Conservation (phyloP, 2,329 filamentous ascomycete genomes). For the Teratosphaeria viscida region DNA sequence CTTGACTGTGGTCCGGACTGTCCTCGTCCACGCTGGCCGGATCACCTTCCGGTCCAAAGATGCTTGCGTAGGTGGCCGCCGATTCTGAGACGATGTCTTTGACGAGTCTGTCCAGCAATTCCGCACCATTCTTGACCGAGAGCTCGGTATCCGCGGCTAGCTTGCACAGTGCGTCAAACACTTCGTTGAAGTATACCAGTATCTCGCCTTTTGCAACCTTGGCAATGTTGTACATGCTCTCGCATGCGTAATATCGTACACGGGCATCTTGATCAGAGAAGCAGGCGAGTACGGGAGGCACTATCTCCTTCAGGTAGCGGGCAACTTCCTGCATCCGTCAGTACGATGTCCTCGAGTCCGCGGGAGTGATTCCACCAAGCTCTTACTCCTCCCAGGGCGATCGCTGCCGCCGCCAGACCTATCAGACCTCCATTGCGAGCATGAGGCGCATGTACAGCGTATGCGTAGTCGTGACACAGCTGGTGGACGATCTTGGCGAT, state of each 20-base stretch:
- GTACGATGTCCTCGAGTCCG: neutral
- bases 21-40: constrained; percentile 33
- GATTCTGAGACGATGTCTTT: constrained; percentile 96
- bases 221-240: constrained; percentile 99
- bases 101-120: constrained; percentile 84
- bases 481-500: constrained; percentile 88
- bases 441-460: constrained; percentile 92
- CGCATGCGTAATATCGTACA: constrained; percentile 95
- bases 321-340: constrained; percentile 63
- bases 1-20: constrained; percentile 26
- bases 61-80: constrained; percentile 85
- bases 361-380: neutral
- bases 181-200: constrained; percentile 92
- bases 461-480: constrained; percentile 94
- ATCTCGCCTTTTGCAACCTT: constrained; percentile 99
- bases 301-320: constrained; percentile 83
- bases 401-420: constrained; percentile 86
- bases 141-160: constrained; percentile 91
- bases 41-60: constrained; percentile 50
- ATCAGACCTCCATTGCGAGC: constrained; percentile 94
- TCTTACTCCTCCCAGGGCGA: constrained; percentile 82
- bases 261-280: constrained; percentile 97
- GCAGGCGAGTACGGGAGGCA: constrained; percentile 91
- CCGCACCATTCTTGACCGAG: constrained; percentile 95
- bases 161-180: constrained; percentile 96